A percentile compares a stretch with the other conserved stretches of the same genome.
Evolutionary conservation across 2,329 filamentous ascomycete species (phyloP).

Genomic region (Colletotrichum sp.): DNA sequence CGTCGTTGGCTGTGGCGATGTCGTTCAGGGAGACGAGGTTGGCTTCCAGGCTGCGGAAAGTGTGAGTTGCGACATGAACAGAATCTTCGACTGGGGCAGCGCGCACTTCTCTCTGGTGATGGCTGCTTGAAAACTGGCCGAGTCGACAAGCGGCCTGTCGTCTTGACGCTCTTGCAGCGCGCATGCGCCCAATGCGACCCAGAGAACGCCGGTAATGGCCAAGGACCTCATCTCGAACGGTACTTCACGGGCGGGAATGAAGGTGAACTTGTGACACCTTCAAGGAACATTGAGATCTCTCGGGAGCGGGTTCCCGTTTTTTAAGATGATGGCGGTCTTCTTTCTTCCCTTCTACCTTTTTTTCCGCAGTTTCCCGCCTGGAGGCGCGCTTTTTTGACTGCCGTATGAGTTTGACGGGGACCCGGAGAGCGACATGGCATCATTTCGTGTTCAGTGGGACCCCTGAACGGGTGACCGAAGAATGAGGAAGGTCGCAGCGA

Average conservation of each 20-base stretch:
- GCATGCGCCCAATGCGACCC: neutral
- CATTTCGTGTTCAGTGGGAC: neutral
- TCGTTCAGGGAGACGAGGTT: conserved; percentile 32
- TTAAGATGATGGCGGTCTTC: neutral
- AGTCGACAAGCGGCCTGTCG: neutral
- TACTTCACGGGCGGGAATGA: neutral
- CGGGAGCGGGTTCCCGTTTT: neutral
- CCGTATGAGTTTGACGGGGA: no score
- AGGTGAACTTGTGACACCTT: neutral
- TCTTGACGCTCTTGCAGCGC: neutral
- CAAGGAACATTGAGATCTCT: neutral
- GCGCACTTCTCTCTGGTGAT: neutral
- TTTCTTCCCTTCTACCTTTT: no score
- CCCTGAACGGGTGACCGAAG: neutral
- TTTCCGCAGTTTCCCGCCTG: no score
- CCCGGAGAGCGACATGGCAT: neutral
- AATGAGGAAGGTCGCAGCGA: conserved; percentile 14
- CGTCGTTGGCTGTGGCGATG: conserved; percentile 35
- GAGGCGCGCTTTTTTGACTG: no score
- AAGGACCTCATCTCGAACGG: neutral
- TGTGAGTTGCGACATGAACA: neutral
- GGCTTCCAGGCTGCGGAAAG: conserved; percentile 27
- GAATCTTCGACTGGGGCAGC: neutral
- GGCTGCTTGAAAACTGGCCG: neutral
- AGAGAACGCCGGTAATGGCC: neutral